Evolutionary conservation across 2,329 filamentous ascomycete species (phyloP), one percentile per base, ranked within the genome.

Genomic region (Venturia asperata): DNA sequence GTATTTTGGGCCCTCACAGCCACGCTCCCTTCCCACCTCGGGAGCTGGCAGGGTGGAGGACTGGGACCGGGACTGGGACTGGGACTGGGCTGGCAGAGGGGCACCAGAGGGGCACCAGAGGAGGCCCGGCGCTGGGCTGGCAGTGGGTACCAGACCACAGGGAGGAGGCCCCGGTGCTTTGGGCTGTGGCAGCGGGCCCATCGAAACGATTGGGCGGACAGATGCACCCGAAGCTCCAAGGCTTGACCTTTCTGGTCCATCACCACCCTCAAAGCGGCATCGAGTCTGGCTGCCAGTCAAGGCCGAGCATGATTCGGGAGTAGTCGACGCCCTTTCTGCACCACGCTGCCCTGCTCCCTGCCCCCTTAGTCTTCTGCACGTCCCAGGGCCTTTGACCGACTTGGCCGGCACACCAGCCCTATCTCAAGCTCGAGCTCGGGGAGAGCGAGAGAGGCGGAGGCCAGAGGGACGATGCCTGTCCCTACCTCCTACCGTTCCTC

Each of bases 361-460:
- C 47, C 11, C 3, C 45, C 45, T 4, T 34, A 30, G 49, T 24
- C 3, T 13, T 13, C 52, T 58, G 52, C 52, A 58, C 30, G 27
- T 37, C 19, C 52, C 19, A 37, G 52, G 52, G 52, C 30, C 52
- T n/a, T 58, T 58, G 52, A n/a, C 60, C 60, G 60, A 61, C 60
- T 27, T 42, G 42, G 60, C 42, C 60, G 60, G 24, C 5, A 9
- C 19, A 37, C 60, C 60, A 61, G 60, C 60, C 60, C 60, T 61
- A 61, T 61, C 60, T 61, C n/a, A 17, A 45, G 60, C 60, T 61
- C 60, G 60, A 45, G 60, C 60, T 61, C 60, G 60, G 60, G 60
- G 52, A 58, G 52, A 45, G 60, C 37, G 60, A 61, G 39, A 42
- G 60, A 61, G 42, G 42, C 42, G 60, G 60, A 42, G 60, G 60